Evolutionary conservation across 2,329 filamentous ascomycete genomes (phyloP), one percentile per base, ranked within the genome.

Genomic region (Cladosporium sp.): DNA sequence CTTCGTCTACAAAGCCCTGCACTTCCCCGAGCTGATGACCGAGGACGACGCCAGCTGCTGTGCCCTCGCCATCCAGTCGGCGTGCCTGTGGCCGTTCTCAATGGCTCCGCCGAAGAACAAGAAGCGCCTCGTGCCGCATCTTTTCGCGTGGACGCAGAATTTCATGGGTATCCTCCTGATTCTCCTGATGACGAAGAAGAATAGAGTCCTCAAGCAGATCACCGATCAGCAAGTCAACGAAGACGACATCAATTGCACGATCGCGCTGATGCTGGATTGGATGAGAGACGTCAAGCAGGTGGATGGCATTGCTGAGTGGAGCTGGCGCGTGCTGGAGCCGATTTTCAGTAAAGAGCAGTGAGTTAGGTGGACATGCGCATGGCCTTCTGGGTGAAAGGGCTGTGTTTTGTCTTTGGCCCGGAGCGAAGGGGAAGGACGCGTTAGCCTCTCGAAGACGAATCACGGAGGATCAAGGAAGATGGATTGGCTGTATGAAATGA

Each of bases 81-180:
- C 74, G n/a, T 67, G 84, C 12, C 71, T 76, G 50, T 85, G 82
- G 82, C 81, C 82, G 1, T 70, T 84, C 19, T 71, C 75, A 19
- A 74, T 83, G 67, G 76, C 78, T 7, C 80, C 81, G 0, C 73
- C 77, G 1, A 77, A 76, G 54, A 70, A 75, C 47, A 76, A 76
- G 61, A 85, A 84, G 64, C 69, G 80, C 30, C 70, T 84, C 4
- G 67, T 84, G 1, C 80, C 81, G 1, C 76, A 78, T 50, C 59
- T 80, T 1, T 84, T 82, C 59, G 79, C 80, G 48, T 84, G 81
- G 77, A 80, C 79, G 7, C 80, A 84, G 56, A 82, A 82, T 53
- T 72, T 84, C 37, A 70, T 84, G 39, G 77, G 77, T 3, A 77
- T 83, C 18, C 67, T 85, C 18, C 58, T 84, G 39, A 69, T 84